phyloP scores from a whole-genome alignment of 2,329 filamentous ascomycete genomes.

The Pyrenophora seminiperda region DNA sequence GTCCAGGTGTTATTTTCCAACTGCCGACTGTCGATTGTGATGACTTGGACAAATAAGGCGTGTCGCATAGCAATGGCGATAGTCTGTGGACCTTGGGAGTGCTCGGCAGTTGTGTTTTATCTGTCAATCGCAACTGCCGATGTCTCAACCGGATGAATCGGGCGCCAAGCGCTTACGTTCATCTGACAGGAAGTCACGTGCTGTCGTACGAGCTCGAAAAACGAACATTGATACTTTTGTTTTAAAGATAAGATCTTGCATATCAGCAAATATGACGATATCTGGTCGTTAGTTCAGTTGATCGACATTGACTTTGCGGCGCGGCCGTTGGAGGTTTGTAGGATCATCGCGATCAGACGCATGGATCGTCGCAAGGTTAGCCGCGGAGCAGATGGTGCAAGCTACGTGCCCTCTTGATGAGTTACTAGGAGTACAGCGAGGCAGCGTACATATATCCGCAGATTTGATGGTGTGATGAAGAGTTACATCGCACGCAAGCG shows the following conservation, averaged over 20 bases:
- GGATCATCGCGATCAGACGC: too few relatives aligned
- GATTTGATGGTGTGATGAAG: too few relatives aligned
- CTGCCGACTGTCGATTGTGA: conserved; percentile 18
- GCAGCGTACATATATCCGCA: too few relatives aligned
- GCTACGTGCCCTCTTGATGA: too few relatives aligned
- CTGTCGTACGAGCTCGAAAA: not conserved
- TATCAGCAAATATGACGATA: not conserved
- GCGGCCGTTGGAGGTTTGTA: too few relatives aligned
- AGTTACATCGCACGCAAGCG: too few relatives aligned
- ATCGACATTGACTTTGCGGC: too few relatives aligned
- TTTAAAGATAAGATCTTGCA: too few relatives aligned
- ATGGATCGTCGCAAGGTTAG: too few relatives aligned
- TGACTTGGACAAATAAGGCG: conserved; percentile 12
- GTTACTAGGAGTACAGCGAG: too few relatives aligned
- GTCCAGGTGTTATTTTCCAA: conserved; percentile 18
- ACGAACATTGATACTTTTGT: not conserved
- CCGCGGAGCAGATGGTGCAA: too few relatives aligned
- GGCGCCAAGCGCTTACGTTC: not conserved
- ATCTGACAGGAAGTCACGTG: conserved; percentile 12
- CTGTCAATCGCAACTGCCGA: conserved; percentile 26
- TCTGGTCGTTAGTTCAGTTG: not conserved
- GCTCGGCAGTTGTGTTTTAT: conserved; percentile 25
- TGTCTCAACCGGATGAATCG: not conserved
- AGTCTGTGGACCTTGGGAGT: conserved; percentile 11
- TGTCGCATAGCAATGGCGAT: conserved; percentile 12